phyloP scores from a whole-genome alignment of 345 rosid genomes.

The Syzygium oleosum region DNA sequence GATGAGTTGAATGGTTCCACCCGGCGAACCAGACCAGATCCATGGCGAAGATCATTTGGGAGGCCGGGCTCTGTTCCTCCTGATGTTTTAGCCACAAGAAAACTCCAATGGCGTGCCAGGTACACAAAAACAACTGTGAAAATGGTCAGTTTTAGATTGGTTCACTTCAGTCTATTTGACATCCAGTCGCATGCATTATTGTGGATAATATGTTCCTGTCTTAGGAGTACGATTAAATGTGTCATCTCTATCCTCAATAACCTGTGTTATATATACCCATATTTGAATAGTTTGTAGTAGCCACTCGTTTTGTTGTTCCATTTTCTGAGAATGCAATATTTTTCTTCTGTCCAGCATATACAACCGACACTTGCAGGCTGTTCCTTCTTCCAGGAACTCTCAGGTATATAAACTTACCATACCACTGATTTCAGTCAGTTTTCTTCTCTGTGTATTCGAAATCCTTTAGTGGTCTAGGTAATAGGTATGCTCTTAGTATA shows the following conservation, averaged over 20 bases:
- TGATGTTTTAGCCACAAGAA: slow-evolving; percentile 33
- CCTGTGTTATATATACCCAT: not conserved
- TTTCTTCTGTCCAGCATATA: slow-evolving; percentile 30
- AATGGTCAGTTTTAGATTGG: not conserved
- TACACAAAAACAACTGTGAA: not conserved
- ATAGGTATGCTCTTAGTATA: not conserved
- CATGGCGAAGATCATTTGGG: slow-evolving; percentile 60
- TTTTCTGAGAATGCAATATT: not conserved
- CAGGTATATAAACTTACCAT: slow-evolving; percentile 13
- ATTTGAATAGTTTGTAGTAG: not conserved
- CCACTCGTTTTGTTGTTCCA: not conserved
- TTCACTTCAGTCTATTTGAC: not conserved
- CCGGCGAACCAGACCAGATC: slow-evolving; percentile 36
- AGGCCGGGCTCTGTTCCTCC: slow-evolving; percentile 40
- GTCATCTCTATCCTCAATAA: not conserved
- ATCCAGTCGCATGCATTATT: not conserved
- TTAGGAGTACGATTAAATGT: not conserved
- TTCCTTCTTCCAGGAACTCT: slow-evolving; percentile 24
- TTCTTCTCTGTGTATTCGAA: not conserved
- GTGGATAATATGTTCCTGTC: not conserved
- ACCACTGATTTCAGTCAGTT: not conserved
- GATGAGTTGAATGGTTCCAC: slow-evolving; percentile 9
- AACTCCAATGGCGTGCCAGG: slow-evolving; percentile 78
- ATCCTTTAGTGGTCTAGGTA: not conserved
- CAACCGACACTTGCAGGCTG: slow-evolving; percentile 32